Conservation (phyloP, 306 rosid species). For the Pyrus betulifolia region DNA sequence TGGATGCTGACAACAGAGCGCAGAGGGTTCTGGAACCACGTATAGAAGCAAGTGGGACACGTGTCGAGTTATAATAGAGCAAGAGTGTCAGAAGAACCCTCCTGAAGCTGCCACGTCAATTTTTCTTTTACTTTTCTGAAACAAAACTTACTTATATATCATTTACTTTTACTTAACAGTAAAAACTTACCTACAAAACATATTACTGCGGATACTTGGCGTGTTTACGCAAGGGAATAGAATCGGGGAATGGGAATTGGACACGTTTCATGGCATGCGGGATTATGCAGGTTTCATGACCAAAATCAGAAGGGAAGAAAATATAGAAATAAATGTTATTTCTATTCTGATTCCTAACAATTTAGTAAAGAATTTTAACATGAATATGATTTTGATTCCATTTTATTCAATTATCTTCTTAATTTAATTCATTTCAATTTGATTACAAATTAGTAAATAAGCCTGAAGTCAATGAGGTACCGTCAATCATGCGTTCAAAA, state of each 20-base stretch:
- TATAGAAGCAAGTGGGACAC: constrained; percentile 3
- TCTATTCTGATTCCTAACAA: rapidly evolving
- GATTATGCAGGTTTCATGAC: too few relatives aligned
- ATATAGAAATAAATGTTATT: too few relatives aligned
- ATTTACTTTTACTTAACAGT: neutral
- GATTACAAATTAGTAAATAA: too few relatives aligned
- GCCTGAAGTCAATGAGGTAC: neutral
- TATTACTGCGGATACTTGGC: neutral
- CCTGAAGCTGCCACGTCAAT: constrained; percentile 16
- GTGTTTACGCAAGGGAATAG: too few relatives aligned
- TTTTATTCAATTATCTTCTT: rapidly evolving
- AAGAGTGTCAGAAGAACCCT: constrained; percentile 11
- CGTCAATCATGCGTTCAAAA: too few relatives aligned
- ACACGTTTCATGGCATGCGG: too few relatives aligned
- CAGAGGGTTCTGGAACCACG: constrained; percentile 25
- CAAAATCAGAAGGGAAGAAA: too few relatives aligned
- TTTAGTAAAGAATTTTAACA: too few relatives aligned
- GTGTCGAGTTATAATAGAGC: neutral
- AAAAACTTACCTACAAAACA: neutral
- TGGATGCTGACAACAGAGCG: neutral
- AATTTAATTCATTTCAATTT: too few relatives aligned
- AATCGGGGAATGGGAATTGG: too few relatives aligned
- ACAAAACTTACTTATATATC: neutral
- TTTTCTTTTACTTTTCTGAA: neutral
- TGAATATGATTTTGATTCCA: too few relatives aligned